A percentile compares a stretch with the other conserved stretches of the same genome.
Conservation (phyloP, 2,329 filamentous ascomycete genomes). For the Colletotrichum sojae region DNA sequence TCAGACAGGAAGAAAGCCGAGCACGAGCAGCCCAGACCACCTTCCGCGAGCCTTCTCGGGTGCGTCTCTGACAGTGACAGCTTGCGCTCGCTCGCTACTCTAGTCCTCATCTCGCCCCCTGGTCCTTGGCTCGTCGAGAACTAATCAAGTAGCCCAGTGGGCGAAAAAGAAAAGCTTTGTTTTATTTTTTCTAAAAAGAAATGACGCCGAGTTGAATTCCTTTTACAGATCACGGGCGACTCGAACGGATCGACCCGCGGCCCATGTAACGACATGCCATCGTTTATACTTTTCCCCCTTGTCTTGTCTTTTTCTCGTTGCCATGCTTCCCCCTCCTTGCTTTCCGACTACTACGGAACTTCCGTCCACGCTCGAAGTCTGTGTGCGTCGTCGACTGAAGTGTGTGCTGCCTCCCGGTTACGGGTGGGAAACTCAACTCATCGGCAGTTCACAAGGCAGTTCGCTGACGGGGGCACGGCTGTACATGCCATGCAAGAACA, state of each 20-base stretch:
- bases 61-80: conserved; percentile 6
- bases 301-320: too few species aligned
- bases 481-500: background rate
- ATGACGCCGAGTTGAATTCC: background rate
- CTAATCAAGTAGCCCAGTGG: background rate
- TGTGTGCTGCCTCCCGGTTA: conserved; percentile 6
- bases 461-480: background rate
- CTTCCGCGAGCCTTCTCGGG: background rate
- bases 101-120: conserved; percentile 7
- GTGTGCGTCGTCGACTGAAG: conserved; percentile 18
- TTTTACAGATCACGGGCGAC: background rate
- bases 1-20: background rate
- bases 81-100: background rate
- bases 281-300: conserved; percentile 12
- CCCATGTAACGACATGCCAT: conserved; percentile 9
- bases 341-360: too few species aligned
- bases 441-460: background rate
- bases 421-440: conserved; percentile 18
- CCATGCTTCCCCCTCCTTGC: too few species aligned
- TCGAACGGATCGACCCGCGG: conserved; percentile 12
- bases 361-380: conserved; percentile 7
- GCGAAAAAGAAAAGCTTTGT: background rate
- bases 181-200: too few species aligned
- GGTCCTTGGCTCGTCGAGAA: background rate
- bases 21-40: background rate